Evolutionary conservation across 208 protist genomes (phyloP).

Genomic region (Angomonas deanei): DNA sequence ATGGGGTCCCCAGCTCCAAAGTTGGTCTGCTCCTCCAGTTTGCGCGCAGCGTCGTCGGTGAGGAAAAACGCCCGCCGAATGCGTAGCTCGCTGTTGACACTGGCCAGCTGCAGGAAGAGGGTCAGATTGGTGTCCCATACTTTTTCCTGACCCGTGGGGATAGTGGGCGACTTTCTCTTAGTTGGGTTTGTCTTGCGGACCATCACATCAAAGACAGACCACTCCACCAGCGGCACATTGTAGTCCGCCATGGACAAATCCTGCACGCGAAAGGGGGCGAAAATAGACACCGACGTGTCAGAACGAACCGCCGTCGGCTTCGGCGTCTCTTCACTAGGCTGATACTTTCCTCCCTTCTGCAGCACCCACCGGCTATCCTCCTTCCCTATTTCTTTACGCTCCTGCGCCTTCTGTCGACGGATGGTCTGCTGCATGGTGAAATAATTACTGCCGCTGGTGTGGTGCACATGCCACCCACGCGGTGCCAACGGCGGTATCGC

Average conservation of each 20-base stretch:
- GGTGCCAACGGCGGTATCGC: slow-evolving; percentile 75
- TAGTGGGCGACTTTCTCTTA: background rate
- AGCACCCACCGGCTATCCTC: slow-evolving; percentile 2
- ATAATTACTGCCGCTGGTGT: slow-evolving; percentile 40
- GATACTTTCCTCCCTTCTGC: background rate
- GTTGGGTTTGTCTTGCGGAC: slow-evolving; percentile 39
- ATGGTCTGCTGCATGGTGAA: slow-evolving; percentile 46
- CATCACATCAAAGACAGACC: slow-evolving; percentile 65
- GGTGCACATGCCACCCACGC: slow-evolving; percentile 54
- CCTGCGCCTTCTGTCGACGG: background rate
- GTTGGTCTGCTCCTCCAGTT: slow-evolving; percentile 45
- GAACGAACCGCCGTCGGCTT: slow-evolving; percentile 18
- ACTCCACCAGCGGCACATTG: slow-evolving; percentile 59
- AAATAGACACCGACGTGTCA: slow-evolving; percentile 40
- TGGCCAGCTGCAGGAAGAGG: slow-evolving; percentile 65
- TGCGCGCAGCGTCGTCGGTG: slow-evolving; percentile 38
- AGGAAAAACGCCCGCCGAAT: slow-evolving; percentile 67
- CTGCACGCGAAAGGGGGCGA: slow-evolving; percentile 64
- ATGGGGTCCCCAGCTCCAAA: slow-evolving; percentile 57
- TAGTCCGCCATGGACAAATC: slow-evolving; percentile 60
- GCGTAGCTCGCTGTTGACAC: slow-evolving; percentile 73
- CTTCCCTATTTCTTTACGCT: background rate
- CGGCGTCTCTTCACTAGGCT: background rate
- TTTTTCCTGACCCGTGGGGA: slow-evolving; percentile 18
- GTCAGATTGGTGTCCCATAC: slow-evolving; percentile 41